Evolutionary conservation across 179 eudicot species (phyloP), one percentile per base, ranked within the genome.

Genomic region (Vitellaria paradoxa): DNA sequence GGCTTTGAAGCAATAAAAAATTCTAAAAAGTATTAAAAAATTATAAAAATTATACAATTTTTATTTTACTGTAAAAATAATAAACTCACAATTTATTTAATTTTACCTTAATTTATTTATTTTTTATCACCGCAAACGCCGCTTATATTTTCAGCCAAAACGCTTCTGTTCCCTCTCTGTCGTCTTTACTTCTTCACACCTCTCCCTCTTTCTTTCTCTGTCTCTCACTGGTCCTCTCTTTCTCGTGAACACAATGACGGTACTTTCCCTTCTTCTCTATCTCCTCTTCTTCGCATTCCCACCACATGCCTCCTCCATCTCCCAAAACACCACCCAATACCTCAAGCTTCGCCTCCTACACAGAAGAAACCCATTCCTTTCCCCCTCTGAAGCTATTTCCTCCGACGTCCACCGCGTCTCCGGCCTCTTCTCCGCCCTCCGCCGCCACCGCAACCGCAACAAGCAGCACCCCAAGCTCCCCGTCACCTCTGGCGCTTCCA

Each of bases 401-500:
- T 76, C 83, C 78, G 88, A 84, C 82, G 14, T 75, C 82, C 84
- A 21, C 84, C 88, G 82, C 72, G 37, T 30, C 37, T 30, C 37
- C 37, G 37, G 1, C 37, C 37, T 30, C 2, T 84, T 53, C 83
- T 82, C 73, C 81, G 59, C 80, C 81, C 65, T 24, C 56, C 73
- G 10, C 77, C 77, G 49, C 74, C 80, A 21, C 37, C 37, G 37
- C 1, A 30, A 21, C 37, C 37, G 37, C 1, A 30, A 30, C 50
- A 70, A 18, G 37, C 40, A 24, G 21, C 37, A 62, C 23, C 70
- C 85, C 55, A 56, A 71, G 4, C 70, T 83, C 59, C 94, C 94
- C n/a, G 76, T 90, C 63, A 76, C 79, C 75, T 90, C 94, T 81
- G 92, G 89, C 70, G 92, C 94, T 18, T 53, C 87, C 64, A n/a